Evolutionary conservation across 1,284 basidiomycete species (phyloP), one percentile per base, ranked within the genome.

Genomic region (Malassezia yamatoensis): DNA sequence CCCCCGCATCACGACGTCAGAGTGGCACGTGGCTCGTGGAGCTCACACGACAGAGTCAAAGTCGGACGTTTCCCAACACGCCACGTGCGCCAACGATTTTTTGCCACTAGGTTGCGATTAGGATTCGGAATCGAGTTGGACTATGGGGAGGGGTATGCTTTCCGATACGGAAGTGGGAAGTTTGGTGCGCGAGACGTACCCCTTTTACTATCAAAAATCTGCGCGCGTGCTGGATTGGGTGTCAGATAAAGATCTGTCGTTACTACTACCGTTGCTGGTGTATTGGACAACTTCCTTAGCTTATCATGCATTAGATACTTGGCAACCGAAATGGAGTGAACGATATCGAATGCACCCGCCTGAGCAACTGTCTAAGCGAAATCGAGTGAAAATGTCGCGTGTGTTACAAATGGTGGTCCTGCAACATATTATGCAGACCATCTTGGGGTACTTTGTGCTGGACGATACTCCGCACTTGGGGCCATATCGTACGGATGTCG

Each of bases 331-430:
- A 63, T 87, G 84, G 81, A 81, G 96, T 40, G 85, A 94, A 65
- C 82, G 81, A 58, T 86, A 88, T 75, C 81, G 90, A 38, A 84
- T 98, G 52, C 93, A 98, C 76, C 87, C 90, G 52, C 86, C 86
- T 0, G 80, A 79, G 12, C 91, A 96, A 74, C 83, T 90, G 60
- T 80, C 81, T 60, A 75, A 82, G 2, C 80, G 83, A 54, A 98
- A 98, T 74, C 81, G 83, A 15, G 90, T 84, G 10, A 83, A 85
- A 0, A 81, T 83, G 10, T 59, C 69, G 1, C 76, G 87, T 59
- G 90, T 96, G 51, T 68, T 93, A 45, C 76, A 78, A 67, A 87
- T 86, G 3, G 90, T 96, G 50, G 50, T 90, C 15, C 65, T 90
- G 34, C 89, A 94, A 76, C 91, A 99, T 62, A 68, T 81, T 33